A percentile compares a stretch with the other conserved stretches of the same genome.
Conservation (phyloP, 2,329 filamentous ascomycete genomes). For the Coniochaeta hoffmannii region DNA sequence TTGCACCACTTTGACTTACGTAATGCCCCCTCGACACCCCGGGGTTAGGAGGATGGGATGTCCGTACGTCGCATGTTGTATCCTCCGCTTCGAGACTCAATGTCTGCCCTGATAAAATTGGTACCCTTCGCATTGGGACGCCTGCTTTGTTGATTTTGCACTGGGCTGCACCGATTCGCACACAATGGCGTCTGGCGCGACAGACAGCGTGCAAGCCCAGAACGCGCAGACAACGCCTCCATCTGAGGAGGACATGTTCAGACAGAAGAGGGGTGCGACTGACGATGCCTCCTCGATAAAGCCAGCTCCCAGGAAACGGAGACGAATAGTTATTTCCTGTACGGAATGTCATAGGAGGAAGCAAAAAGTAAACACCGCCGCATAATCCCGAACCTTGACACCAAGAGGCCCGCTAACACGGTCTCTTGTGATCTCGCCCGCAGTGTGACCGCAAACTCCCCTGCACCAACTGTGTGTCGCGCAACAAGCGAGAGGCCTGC, state of each 20-base stretch:
- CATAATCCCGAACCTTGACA: neutral
- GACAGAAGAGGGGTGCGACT: neutral
- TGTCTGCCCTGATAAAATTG: neutral
- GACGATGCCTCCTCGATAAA: constrained; percentile 12
- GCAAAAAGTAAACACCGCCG: constrained; percentile 36
- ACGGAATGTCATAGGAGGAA: constrained; percentile 59
- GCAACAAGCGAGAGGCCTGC: constrained; percentile 49
- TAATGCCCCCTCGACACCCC: neutral
- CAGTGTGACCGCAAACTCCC: constrained; percentile 54
- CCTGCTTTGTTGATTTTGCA: neutral
- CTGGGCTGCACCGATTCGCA: neutral
- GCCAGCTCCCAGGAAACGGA: constrained; percentile 45
- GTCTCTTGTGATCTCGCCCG: constrained; percentile 2
- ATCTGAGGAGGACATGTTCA: neutral
- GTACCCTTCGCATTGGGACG: neutral
- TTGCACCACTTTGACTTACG: neutral
- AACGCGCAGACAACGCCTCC: neutral
- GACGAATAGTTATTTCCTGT: constrained; percentile 54
- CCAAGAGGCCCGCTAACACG: neutral
- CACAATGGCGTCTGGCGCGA: neutral
- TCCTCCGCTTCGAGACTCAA: neutral
- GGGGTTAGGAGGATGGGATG: neutral
- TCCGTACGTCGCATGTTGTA: neutral
- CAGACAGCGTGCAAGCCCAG: neutral
- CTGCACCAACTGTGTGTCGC: constrained; percentile 51